Percentiles rank a stretch among this genome's conserved stretches.
These are phyloP conservation scores for Datisca glomerata DNA, from an alignment of 306 rosid species.

Conservation along the genomic window DNA sequence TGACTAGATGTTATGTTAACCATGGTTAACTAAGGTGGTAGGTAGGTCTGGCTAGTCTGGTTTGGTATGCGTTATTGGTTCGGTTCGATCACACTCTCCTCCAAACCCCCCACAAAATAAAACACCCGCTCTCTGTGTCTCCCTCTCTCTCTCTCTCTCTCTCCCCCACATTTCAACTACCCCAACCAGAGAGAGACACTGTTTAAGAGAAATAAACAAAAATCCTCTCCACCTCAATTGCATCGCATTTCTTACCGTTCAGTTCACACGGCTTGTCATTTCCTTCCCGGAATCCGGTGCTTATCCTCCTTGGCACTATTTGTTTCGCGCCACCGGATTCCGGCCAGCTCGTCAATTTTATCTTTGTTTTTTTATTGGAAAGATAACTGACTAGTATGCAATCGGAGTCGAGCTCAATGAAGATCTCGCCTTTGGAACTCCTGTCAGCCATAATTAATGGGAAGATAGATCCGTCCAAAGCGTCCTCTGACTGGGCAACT, in stretches of 20 bases:
- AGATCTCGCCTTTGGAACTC: conserved; percentile 81
- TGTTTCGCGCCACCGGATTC: conserved; percentile 11
- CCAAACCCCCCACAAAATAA: conserved; percentile 2
- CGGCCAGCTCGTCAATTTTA: background rate
- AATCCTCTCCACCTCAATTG: conserved; percentile 2
- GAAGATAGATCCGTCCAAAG: conserved; percentile 52
- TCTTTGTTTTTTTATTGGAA: background rate
- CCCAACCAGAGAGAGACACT: conserved; percentile 2
- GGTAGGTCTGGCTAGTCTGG: conserved; percentile 27
- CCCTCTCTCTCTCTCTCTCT: conserved; percentile 3
- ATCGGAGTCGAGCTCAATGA: conserved; percentile 46
- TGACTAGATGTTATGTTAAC: no score
- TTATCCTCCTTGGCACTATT: background rate
- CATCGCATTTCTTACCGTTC: background rate
- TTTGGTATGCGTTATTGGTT: conserved; percentile 25
- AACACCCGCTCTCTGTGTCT: no score
- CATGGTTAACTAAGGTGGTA: conserved; percentile 12
- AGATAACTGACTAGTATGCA: conserved; percentile 26
- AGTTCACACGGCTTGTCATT: background rate
- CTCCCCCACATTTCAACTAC: conserved; percentile 13
- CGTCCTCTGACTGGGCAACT: conserved; percentile 27
- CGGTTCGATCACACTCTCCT: conserved; percentile 16
- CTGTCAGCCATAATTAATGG: conserved; percentile 73
- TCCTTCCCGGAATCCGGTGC: conserved; percentile 18
- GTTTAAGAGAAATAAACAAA: no score